phyloP scores from a whole-genome alignment of 306 rosid species.

The Casuarina equisetifolia region DNA sequence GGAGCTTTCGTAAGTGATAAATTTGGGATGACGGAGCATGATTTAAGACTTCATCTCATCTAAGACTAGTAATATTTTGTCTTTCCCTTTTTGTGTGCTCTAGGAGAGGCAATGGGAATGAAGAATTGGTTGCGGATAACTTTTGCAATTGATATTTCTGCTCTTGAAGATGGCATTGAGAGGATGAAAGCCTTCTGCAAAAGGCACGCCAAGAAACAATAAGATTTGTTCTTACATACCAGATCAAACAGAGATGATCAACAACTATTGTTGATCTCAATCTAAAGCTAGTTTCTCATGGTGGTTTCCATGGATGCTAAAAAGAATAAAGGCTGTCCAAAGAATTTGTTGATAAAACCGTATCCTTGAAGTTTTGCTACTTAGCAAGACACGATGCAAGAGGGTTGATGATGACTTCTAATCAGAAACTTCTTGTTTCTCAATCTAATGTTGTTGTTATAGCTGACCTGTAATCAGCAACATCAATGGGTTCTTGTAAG shows the following conservation, averaged over 20 bases:
- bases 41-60: too few species aligned
- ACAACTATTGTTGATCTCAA: too few species aligned
- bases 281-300: not conserved
- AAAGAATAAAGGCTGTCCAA: not conserved
- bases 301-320: not conserved
- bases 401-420: not conserved
- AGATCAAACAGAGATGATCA: too few species aligned
- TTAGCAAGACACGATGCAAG: not conserved
- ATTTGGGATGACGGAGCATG: too few species aligned
- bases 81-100: not conserved
- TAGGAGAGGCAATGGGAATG: constrained; percentile 48
- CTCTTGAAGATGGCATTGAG: constrained; percentile 49
- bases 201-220: constrained; percentile 42
- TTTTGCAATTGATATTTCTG: constrained; percentile 45
- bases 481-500: not conserved
- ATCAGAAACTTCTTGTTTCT: not conserved
- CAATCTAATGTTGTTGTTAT: not conserved
- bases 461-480: constrained; percentile 2
- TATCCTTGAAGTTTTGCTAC: not conserved
- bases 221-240: not conserved
- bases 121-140: constrained; percentile 55
- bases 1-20: too few species aligned
- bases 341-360: not conserved
- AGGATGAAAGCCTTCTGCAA: constrained; percentile 44
- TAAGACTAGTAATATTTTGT: too few species aligned